phyloP scores from a whole-genome alignment of 139 green algal species.

The Haematococcus lacustris region DNA sequence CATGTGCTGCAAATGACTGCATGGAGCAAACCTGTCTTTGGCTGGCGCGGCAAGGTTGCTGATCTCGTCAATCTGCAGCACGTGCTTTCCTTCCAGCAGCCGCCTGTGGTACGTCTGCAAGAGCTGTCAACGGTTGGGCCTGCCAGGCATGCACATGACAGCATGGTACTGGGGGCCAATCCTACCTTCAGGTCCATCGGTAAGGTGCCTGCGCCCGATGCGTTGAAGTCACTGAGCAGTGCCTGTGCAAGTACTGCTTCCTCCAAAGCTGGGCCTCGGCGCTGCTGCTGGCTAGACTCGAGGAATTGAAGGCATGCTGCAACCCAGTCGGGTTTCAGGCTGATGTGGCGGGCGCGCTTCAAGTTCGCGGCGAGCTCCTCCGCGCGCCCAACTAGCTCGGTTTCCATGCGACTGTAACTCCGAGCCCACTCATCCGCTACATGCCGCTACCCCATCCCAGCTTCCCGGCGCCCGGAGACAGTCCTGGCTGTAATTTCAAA shows the following conservation, averaged over 20 bases:
- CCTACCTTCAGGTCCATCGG: background rate
- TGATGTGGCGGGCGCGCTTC: too few species aligned
- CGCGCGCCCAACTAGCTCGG: too few species aligned
- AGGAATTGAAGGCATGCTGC: background rate
- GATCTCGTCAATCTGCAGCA: conserved; percentile 69
- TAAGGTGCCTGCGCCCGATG: background rate
- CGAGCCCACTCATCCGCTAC: too few species aligned
- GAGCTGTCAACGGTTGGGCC: background rate
- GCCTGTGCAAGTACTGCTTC: conserved; percentile 5
- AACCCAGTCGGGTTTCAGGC: background rate
- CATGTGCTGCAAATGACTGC: too few species aligned
- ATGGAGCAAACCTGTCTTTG: conserved; percentile 40
- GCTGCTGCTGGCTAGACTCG: background rate
- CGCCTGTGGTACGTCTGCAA: conserved; percentile 45
- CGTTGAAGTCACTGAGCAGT: conserved; percentile 7
- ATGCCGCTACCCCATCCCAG: too few species aligned
- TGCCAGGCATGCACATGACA: background rate
- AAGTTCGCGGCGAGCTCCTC: too few species aligned
- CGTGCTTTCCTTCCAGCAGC: conserved; percentile 41
- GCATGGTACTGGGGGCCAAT: background rate
- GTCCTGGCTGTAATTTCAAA: too few species aligned
- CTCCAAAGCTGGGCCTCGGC: background rate
- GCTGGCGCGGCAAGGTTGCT: conserved; percentile 53
- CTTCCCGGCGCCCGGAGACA: too few species aligned
- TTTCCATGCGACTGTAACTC: too few species aligned